Base-by-base conservation (phyloP, 129 eudicot genomes). In the Flaveria robusta region DNA sequence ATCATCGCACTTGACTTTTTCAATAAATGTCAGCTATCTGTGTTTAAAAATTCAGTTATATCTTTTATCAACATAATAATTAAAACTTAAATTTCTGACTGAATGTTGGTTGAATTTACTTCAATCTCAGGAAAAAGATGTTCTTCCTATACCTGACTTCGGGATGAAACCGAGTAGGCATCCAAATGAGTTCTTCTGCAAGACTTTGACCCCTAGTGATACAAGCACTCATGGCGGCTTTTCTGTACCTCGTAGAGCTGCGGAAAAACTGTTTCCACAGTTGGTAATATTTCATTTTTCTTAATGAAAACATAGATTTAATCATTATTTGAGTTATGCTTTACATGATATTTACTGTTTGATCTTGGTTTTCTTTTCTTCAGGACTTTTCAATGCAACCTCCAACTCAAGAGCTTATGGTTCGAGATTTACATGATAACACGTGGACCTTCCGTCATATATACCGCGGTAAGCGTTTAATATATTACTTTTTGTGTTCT, bases 371-470 rank as follows among this genome's bases (percentile, higher is more conserved):
- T 70, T 18, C 62, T 23, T 41, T 50, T 3, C 45, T 52, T 79
- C 64, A 95, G 99, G 99, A 95, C 80, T 95, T 84, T 71, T 84
- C 99, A 5, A 95, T 91, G 97, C 99, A 95, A 81, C 99, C 99
- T 68, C 97, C 99, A 59, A 89, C 88, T 65, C 99, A 95, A 89
- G 99, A 95, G 83, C 99, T 95, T 74, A 83, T 91, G 16, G 99
- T 95, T 62, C 89, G 93, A 23, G 99, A 95, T 80, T 88, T 95
- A 82, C 99, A 95, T 76, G 96, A 91, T 67, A 95, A 95, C 70
- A 89, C 99, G 19, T 95, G 99, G 99, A 95, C 99, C 42, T 95
- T 95, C 77, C 97, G 99, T 19, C 99, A 95, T 78, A 95, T 95
- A 70, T 95, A 95, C 81, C 96, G 99, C 8, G 99, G 99, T 95